A percentile compares a stretch with the other conserved stretches of the same genome.
Conservation (phyloP, 2,329 filamentous ascomycete genomes). For the Bisporella sp. region DNA sequence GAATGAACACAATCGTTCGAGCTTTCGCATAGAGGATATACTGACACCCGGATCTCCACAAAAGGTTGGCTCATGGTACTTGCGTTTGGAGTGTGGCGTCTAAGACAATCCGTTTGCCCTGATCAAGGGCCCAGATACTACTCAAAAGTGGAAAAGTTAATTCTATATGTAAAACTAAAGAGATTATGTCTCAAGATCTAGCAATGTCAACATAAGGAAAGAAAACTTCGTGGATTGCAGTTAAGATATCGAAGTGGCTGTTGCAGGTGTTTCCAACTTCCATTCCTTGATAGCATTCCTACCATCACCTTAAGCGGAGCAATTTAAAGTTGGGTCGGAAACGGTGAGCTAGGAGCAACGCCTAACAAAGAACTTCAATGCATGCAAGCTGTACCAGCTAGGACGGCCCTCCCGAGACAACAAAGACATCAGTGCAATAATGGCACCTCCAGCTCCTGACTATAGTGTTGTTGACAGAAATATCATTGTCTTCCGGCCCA, state of each 20-base stretch:
- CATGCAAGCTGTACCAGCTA: conserved; percentile 17
- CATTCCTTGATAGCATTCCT: conserved; percentile 4
- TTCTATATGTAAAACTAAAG: background rate
- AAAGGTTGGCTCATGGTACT: conserved; percentile 9
- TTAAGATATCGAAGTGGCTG: background rate
- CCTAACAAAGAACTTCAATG: conserved; percentile 21
- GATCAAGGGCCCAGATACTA: too few species aligned
- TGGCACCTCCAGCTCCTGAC: conserved; percentile 18
- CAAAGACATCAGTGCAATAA: conserved; percentile 26
- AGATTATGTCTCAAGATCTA: too few species aligned
- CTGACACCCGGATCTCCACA: conserved; percentile 1
- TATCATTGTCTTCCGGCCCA: conserved; percentile 26
- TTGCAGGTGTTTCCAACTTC: background rate
- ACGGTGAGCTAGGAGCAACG: conserved; percentile 11
- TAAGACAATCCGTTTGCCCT: conserved; percentile 8
- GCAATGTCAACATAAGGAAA: too few species aligned
- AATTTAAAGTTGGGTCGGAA: background rate
- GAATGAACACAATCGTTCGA: background rate
- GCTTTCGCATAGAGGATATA: background rate
- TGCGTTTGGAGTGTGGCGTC: conserved; percentile 8
- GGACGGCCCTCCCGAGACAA: conserved; percentile 28
- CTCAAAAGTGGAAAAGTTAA: background rate
- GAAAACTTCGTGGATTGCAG: too few species aligned
- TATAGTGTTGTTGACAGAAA: conserved; percentile 17
- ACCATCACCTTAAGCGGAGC: too few species aligned